These are phyloP conservation scores for Fusarium newnesense DNA, from an alignment of 2,329 filamentous ascomycete genomes.

Conservation along the genomic window DNA sequence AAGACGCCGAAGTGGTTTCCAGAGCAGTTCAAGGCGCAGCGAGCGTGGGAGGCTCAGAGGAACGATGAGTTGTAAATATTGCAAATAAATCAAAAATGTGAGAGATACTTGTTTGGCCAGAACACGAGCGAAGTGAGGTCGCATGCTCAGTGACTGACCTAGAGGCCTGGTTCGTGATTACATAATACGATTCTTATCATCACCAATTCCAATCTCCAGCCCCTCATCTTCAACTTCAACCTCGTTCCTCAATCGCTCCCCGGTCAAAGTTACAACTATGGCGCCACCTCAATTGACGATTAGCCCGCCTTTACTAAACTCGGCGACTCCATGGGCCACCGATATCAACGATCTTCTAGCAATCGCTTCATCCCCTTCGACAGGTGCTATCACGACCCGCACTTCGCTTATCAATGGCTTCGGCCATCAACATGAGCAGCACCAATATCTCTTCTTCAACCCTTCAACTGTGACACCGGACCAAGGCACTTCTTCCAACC, in stretches of 20 bases:
- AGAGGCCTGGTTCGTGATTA: not conserved
- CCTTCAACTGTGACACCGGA: conserved; percentile 45
- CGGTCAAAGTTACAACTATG: conserved; percentile 4
- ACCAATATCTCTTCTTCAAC: conserved; percentile 76
- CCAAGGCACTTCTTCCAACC: conserved; percentile 34
- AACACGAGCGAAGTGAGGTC: not conserved
- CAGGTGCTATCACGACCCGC: conserved; percentile 79
- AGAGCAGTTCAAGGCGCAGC: conserved; percentile 18
- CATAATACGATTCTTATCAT: conserved; percentile 18
- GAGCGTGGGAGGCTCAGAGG: conserved; percentile 7
- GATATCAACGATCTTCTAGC: conserved; percentile 67
- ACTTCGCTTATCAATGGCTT: conserved; percentile 76
- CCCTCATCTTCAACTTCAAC: conserved; percentile 2
- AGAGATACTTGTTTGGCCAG: not conserved
- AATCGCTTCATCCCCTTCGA: conserved; percentile 70
- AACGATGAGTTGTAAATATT: conserved; percentile 3
- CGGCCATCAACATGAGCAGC: conserved; percentile 65
- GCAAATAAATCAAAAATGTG: rapidly evolving
- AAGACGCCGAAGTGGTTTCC: conserved; percentile 28
- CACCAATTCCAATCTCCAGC: not conserved
- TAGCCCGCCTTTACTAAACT: conserved; percentile 76
- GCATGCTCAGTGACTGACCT: not conserved
- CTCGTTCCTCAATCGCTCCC: too few species aligned
- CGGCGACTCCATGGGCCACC: conserved; percentile 80
- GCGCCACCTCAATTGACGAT: conserved; percentile 56